Evolutionary conservation across 2,329 filamentous ascomycete genomes (phyloP).

Genomic region (Diaporthe longicolla): DNA sequence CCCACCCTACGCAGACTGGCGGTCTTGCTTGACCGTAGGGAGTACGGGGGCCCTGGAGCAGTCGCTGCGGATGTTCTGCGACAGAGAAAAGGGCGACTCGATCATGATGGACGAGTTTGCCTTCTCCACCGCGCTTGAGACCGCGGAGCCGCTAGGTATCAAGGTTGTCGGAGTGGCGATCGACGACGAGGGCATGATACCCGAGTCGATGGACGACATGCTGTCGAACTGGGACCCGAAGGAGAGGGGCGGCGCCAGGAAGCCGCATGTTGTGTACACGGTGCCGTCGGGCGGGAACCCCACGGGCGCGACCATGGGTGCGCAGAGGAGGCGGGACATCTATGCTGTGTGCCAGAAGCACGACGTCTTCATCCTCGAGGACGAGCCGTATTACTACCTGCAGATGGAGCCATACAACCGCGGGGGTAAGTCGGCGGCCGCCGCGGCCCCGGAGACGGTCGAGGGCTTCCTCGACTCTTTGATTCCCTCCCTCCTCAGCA

Average conservation of each 20-base stretch:
- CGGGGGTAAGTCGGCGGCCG: conserved; percentile 63
- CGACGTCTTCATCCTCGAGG: conserved; percentile 89
- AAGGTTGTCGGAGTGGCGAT: conserved; percentile 65
- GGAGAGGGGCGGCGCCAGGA: conserved; percentile 58
- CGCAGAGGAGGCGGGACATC: conserved; percentile 76
- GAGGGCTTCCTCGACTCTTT: conserved; percentile 81
- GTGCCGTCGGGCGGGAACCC: conserved; percentile 89
- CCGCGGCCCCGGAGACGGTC: conserved; percentile 71
- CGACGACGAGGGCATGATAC: conserved; percentile 68
- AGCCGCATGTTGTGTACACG: conserved; percentile 71
- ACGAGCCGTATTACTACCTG: conserved; percentile 95
- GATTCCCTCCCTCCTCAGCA: conserved; percentile 81
- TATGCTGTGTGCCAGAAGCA: conserved; percentile 87
- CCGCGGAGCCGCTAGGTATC: conserved; percentile 67
- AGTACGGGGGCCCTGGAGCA: conserved; percentile 91
- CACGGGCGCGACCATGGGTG: conserved; percentile 85
- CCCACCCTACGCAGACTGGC: conserved; percentile 93
- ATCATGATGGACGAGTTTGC: conserved; percentile 92
- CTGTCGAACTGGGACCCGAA: conserved; percentile 64
- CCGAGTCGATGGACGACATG: conserved; percentile 65
- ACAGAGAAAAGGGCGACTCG: conserved; percentile 77
- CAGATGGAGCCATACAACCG: conserved; percentile 83
- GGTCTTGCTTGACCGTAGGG: conserved; percentile 84
- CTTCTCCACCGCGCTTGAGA: conserved; percentile 80
- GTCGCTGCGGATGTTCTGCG: conserved; percentile 84